Percentiles rank a stretch among this genome's conserved stretches.
phyloP scores from a whole-genome alignment of 2,329 filamentous ascomycete species.

The Fusarium beomiforme region DNA sequence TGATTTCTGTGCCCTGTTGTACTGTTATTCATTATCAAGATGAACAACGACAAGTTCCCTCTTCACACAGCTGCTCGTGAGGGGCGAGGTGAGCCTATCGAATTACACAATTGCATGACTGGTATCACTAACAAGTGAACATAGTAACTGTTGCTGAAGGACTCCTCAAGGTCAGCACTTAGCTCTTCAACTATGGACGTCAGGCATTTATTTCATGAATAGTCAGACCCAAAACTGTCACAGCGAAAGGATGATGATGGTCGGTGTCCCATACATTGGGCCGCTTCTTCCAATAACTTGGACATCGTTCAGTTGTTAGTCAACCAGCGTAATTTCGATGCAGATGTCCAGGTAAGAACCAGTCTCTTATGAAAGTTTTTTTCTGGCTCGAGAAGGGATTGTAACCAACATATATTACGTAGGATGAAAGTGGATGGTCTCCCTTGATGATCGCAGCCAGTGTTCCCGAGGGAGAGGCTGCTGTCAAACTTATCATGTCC shows the following conservation, averaged over 20 bases:
- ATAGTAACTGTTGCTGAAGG: constrained; percentile 78
- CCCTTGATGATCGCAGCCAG: constrained; percentile 85
- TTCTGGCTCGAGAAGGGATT: too few relatives aligned
- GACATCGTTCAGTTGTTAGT: constrained; percentile 79
- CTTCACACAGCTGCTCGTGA: constrained; percentile 89
- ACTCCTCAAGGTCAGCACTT: constrained; percentile 43
- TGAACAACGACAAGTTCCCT: constrained; percentile 71
- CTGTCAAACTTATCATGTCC: constrained; percentile 73
- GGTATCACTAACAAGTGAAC: constrained; percentile 14
- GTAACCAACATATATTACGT: background rate
- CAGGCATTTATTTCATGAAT: background rate
- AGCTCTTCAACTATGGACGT: background rate
- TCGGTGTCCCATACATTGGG: constrained; percentile 94
- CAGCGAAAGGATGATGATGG: constrained; percentile 82
- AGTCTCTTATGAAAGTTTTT: background rate
- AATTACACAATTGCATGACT: background rate
- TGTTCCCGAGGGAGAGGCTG: constrained; percentile 74
- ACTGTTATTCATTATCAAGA: background rate
- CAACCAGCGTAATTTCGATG: constrained; percentile 78
- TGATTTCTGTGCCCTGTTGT: background rate
- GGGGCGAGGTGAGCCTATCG: constrained; percentile 74
- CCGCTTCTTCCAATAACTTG: constrained; percentile 81
- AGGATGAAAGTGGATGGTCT: constrained; percentile 85
- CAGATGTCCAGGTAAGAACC: constrained; percentile 75
- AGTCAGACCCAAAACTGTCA: constrained; percentile 84